Base-by-base conservation (phyloP, 2,329 filamentous ascomycete species). In the Teratosphaeriaceae sp. region DNA sequence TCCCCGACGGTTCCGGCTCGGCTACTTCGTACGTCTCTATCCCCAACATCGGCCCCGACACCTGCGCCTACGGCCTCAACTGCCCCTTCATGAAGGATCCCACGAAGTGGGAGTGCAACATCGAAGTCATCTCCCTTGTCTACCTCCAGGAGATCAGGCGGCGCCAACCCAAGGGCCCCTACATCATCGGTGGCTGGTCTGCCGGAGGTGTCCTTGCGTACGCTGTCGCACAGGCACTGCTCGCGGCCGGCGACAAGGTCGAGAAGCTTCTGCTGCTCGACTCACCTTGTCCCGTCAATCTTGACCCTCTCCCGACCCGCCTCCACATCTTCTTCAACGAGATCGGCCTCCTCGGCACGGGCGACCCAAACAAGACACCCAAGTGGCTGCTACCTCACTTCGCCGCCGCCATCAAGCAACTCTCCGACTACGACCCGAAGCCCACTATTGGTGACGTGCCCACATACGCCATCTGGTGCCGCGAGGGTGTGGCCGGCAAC, bases 231-330 rank as follows among this genome's bases (percentile, higher is more conserved):
- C 42, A 55, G 30, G 34, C 35, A 12, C 40, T 53, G 5, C 27
- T 45, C 16, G 36, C 29, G n/a, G 36, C 18, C 18, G 47, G 45
- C 13, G 40, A 50, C 29, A 29, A 47, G 31, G 53, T 62, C 7
- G 49, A 50, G 3, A 42, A 44, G 2, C 50, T 64, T 16, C 47
- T 61, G n/a, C 49, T 64, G 2, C 44, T 64, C 42, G 60, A 64
- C 45, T 45, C 57, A 8, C 58, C 59, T 6, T 15, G 8, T 45
- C 50, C 39, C 50, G 52, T 47, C 22, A 51, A 46, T 1, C 38
- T 88, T 7, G 79, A 86, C 63, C 79, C 79, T 16, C 73, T 85
- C 1, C 84, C 84, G 4, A 58, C 64, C 16, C 64, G 65, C 26
- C 59, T 75, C 8, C 73, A 74, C 56, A 62, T 68, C 43, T 73